These are phyloP conservation scores for Termitomyces eurrhizus DNA, from an alignment of 768 basidiomycete species.

Conservation along the genomic window DNA sequence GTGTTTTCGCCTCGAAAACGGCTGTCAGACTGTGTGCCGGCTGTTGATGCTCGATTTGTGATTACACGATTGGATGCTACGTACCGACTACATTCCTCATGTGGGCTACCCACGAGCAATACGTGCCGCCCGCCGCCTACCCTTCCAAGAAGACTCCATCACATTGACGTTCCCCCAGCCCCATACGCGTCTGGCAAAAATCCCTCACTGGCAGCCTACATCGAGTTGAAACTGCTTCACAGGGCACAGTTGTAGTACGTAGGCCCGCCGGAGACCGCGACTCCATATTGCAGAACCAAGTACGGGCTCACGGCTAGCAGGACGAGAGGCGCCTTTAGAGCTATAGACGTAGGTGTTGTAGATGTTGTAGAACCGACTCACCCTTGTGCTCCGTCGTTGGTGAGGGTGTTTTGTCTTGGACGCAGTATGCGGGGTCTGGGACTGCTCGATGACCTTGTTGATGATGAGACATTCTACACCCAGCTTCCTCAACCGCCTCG, in stretches of 20 bases:
- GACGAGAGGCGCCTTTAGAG: constrained; percentile 36
- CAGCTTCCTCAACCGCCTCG: constrained; percentile 69
- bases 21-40: neutral
- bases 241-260: constrained; percentile 75
- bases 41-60: neutral
- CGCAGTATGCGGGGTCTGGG: too few species aligned
- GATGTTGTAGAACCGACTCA: constrained; percentile 75
- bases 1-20: constrained; percentile 28
- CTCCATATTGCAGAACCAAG: constrained; percentile 46
- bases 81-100: constrained; percentile 23
- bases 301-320: constrained; percentile 60
- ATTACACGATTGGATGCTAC: neutral
- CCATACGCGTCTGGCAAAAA: constrained; percentile 41
- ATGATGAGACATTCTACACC: constrained; percentile 76
- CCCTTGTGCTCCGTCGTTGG: constrained; percentile 23
- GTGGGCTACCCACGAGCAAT: constrained; percentile 79
- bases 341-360: constrained; percentile 71
- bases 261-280: constrained; percentile 53
- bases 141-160: constrained; percentile 40
- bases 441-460: constrained; percentile 56
- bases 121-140: constrained; percentile 70
- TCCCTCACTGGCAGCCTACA: constrained; percentile 60
- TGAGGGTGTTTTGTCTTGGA: too few species aligned
- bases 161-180: too few species aligned
- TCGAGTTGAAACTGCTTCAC: constrained; percentile 42